A percentile compares a stretch with the other conserved stretches of the same genome.
Conservation (phyloP, 768 basidiomycete species). For the Tricholoma furcatifolium region DNA sequence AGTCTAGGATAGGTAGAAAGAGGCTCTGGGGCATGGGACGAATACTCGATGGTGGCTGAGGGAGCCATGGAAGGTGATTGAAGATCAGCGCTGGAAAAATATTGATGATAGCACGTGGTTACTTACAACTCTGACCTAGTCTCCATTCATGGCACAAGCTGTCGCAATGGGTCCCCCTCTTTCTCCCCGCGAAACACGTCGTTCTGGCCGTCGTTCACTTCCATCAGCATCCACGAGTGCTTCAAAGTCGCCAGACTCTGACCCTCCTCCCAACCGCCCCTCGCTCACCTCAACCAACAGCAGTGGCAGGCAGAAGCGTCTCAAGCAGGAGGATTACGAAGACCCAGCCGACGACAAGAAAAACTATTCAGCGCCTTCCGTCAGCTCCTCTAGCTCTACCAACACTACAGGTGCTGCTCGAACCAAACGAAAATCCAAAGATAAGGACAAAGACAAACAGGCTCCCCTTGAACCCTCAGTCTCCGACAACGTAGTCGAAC, state of each 20-base stretch:
- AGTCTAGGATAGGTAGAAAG: slow-evolving; percentile 62
- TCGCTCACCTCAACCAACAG: slow-evolving; percentile 38
- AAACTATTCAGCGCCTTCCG: slow-evolving; percentile 34
- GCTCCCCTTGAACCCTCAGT: slow-evolving; percentile 18
- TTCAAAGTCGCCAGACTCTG: slow-evolving; percentile 75
- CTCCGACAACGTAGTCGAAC: slow-evolving; percentile 23
- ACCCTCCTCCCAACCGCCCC: slow-evolving; percentile 45
- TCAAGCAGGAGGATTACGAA: slow-evolving; percentile 75
- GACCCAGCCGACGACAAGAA: slow-evolving; percentile 58
- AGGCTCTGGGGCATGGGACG: slow-evolving; percentile 67
- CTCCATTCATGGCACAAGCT: slow-evolving; percentile 55
- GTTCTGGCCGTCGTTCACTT: slow-evolving; percentile 72
- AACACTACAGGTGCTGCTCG: slow-evolving; percentile 30
- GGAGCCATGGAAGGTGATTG: slow-evolving; percentile 33
- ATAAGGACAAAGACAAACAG: slow-evolving; percentile 55
- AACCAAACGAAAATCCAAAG: slow-evolving; percentile 66
- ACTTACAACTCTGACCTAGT: slow-evolving; percentile 10
- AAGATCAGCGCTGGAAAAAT: slow-evolving; percentile 7
- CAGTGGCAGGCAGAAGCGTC: slow-evolving; percentile 52
- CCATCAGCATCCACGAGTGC: slow-evolving; percentile 65
- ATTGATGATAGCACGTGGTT: slow-evolving; percentile 6
- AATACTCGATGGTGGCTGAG: slow-evolving; percentile 61
- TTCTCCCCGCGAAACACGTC: slow-evolving; percentile 74
- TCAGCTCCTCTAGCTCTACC: slow-evolving; percentile 29
- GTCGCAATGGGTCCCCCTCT: slow-evolving; percentile 76